These are phyloP conservation scores for Hamamelis virginiana DNA, from an alignment of 164 flowering plant species.

Conservation along the genomic window DNA sequence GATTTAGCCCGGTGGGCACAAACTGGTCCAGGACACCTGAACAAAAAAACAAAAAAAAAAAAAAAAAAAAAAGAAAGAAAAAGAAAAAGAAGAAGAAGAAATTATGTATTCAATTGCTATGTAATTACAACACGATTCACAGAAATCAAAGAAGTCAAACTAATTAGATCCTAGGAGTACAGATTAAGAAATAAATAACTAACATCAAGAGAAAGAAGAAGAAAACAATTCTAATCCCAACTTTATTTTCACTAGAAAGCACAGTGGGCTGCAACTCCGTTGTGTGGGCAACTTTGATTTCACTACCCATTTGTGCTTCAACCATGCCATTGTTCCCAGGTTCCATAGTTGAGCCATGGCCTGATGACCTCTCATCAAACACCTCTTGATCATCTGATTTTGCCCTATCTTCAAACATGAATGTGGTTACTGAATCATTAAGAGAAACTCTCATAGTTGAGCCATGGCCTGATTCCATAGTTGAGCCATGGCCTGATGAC, in stretches of 20 bases:
- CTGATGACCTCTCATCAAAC: neutral
- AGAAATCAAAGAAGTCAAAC: no score
- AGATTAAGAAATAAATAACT: neutral
- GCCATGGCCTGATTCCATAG: no score
- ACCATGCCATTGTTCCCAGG: no score
- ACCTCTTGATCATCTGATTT: neutral
- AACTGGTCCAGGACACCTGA: no score
- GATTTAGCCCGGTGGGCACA: no score
- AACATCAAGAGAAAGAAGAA: slow-evolving; percentile 3
- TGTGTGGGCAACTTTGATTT: neutral
- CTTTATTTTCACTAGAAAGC: neutral
- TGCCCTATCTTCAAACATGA: no score
- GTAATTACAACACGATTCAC: no score
- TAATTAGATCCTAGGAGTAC: neutral
- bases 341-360: neutral
- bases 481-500: neutral
- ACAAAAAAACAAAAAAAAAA: no score
- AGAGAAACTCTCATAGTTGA: slow-evolving; percentile 27
- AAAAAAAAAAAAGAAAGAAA: no score
- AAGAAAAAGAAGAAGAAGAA: no score
- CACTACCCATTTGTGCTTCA: neutral
- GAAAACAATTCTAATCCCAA: neutral
- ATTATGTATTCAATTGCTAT: no score
- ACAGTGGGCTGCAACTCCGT: neutral
- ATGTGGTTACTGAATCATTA: slow-evolving; percentile 7